These are phyloP conservation scores for Chloris gayana DNA, from an alignment of 176 grass and related monocot species.

Conservation along the genomic window DNA sequence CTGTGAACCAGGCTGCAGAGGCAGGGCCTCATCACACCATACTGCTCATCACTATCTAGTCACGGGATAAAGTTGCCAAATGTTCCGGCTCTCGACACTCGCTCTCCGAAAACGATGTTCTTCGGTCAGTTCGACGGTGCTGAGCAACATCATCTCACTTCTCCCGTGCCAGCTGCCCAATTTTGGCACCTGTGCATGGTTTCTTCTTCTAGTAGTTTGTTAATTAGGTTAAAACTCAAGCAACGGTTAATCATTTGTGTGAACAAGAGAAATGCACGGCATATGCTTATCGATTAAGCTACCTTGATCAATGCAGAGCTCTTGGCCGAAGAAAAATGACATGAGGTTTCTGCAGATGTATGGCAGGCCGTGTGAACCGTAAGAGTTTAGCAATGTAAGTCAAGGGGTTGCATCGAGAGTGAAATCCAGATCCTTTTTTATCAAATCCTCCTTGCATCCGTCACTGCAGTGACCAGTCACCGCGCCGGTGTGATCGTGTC, in stretches of 20 bases:
- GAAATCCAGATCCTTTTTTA: not conserved
- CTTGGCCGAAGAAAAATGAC: not conserved
- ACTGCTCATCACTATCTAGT: constrained; percentile 4
- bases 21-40: too few species aligned
- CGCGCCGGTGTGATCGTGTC: not conserved
- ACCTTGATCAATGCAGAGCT: not conserved
- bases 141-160: not conserved
- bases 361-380: not conserved
- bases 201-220: not conserved
- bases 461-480: not conserved
- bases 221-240: not conserved
- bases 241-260: not conserved
- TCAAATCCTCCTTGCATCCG: not conserved
- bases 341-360: not conserved
- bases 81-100: not conserved
- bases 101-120: not conserved
- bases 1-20: too few species aligned
- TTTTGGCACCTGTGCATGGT: not conserved
- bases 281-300: not conserved
- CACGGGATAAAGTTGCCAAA: constrained; percentile 12
- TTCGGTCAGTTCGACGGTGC: not conserved
- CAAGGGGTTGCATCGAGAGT: not conserved
- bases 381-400: not conserved
- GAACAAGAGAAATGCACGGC: not conserved
- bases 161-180: not conserved